A percentile compares a stretch with the other conserved stretches of the same genome.
Conservation (phyloP, 495 filamentous ascomycete genomes). For the Ascodesmis nigricans region DNA sequence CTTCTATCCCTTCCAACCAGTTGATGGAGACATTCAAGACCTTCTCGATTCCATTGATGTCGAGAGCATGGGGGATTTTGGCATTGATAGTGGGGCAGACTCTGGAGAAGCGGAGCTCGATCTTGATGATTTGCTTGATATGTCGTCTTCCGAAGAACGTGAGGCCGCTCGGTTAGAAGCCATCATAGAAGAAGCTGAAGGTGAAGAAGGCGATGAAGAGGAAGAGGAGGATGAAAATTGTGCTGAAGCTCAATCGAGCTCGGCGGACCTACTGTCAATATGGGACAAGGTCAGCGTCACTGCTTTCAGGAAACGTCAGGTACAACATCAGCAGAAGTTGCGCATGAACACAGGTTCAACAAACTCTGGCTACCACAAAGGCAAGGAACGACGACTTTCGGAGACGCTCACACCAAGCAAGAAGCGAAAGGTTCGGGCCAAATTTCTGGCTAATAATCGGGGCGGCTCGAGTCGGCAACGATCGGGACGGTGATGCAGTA, state of each 20-base stretch:
- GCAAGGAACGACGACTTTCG: constrained; percentile 9
- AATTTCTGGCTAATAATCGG: constrained; percentile 9
- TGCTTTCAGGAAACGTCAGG: constrained; percentile 20
- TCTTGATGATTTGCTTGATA: constrained; percentile 18
- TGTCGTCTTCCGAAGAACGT: constrained; percentile 16
- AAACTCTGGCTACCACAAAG: constrained; percentile 4
- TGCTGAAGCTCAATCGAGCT: too few relatives aligned
- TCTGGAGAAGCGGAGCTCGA: constrained; percentile 14
- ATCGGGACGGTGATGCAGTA: too few relatives aligned
- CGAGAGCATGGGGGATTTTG: constrained; percentile 11
- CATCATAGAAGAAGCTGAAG: background rate
- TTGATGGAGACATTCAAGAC: constrained; percentile 2
- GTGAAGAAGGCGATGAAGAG: constrained; percentile 12
- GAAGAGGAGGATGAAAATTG: constrained; percentile 11
- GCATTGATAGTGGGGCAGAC: constrained; percentile 17
- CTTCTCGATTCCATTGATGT: constrained; percentile 9
- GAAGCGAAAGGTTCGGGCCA: constrained; percentile 15
- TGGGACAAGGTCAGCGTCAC: constrained; percentile 22
- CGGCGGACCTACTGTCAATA: constrained; percentile 14
- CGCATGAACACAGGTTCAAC: constrained; percentile 1
- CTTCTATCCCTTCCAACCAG: constrained; percentile 6
- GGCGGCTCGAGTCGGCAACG: too few relatives aligned
- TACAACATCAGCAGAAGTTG: constrained; percentile 16
- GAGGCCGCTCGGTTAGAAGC: constrained; percentile 9
- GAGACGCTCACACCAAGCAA: constrained; percentile 18